Conservation (phyloP, 192 early-diverging fungal genomes). For the Linnemannia schmuckeri region DNA sequence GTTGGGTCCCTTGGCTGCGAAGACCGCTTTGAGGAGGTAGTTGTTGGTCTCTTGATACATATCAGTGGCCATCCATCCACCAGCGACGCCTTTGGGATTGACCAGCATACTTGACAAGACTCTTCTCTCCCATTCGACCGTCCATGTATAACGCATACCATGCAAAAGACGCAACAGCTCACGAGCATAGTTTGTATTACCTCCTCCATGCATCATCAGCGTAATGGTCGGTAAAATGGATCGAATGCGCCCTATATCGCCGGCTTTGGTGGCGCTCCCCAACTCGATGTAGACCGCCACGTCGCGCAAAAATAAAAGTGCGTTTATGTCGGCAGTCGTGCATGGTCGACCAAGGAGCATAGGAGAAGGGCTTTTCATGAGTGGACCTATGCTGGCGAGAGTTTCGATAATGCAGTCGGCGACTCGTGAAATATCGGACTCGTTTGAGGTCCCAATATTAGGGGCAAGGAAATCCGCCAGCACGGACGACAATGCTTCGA, state of each 20-base stretch:
- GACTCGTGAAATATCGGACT: constrained; percentile 13
- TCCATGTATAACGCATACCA: constrained; percentile 22
- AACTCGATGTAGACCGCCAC: constrained; percentile 21
- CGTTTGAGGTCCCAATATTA: constrained; percentile 5
- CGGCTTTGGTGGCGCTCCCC: constrained; percentile 10
- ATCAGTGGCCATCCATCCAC: constrained; percentile 30
- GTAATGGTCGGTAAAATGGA: constrained; percentile 18
- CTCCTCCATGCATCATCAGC: constrained; percentile 36
- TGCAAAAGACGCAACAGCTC: constrained; percentile 26
- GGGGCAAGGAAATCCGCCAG: constrained; percentile 6
- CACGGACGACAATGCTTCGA: constrained; percentile 8
- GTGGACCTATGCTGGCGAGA: neutral
- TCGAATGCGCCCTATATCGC: constrained; percentile 27
- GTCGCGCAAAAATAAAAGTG: constrained; percentile 25
- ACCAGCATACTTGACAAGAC: constrained; percentile 14
- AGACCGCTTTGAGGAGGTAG: constrained; percentile 34
- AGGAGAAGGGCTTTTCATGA: neutral
- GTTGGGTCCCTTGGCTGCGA: constrained; percentile 32
- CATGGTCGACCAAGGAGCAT: constrained; percentile 8
- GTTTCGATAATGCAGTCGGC: constrained; percentile 13
- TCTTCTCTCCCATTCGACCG: constrained; percentile 14
- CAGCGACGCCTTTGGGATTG: constrained; percentile 26
- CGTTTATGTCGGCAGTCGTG: constrained; percentile 16
- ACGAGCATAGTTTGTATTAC: constrained; percentile 28
- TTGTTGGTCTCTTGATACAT: constrained; percentile 39